phyloP scores from a whole-genome alignment of 495 filamentous ascomycete species.

The Penicillium lividum region DNA sequence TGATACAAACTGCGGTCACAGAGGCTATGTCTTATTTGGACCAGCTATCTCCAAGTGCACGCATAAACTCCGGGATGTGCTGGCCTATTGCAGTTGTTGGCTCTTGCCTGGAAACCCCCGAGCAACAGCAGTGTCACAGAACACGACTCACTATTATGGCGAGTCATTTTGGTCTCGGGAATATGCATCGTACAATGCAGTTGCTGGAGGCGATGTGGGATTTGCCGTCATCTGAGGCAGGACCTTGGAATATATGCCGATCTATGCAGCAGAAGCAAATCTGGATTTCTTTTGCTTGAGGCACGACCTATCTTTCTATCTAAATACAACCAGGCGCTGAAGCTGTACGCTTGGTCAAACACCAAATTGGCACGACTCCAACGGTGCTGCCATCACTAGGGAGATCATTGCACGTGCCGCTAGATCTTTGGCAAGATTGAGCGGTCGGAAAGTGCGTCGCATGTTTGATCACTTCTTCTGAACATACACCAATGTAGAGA shows the following conservation, averaged over 20 bases:
- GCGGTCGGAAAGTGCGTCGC: too few species aligned
- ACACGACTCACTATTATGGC: conserved; percentile 30
- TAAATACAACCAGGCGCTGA: too few species aligned
- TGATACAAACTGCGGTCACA: conserved; percentile 31
- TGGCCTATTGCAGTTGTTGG: conserved; percentile 43
- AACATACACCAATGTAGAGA: too few species aligned
- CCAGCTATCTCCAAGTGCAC: conserved; percentile 29
- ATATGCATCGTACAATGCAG: conserved; percentile 38
- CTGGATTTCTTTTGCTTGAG: conserved; percentile 44
- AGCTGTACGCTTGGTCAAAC: too few species aligned
- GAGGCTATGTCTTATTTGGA: conserved; percentile 34
- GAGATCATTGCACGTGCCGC: too few species aligned
- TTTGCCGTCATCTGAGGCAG: conserved; percentile 26
- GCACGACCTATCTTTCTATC: background rate
- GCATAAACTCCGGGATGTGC: conserved; percentile 41
- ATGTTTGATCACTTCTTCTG: too few species aligned
- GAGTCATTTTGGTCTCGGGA: conserved; percentile 35
- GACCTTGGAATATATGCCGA: conserved; percentile 43
- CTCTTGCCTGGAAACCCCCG: conserved; percentile 27
- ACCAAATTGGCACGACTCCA: too few species aligned
- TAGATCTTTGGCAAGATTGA: too few species aligned
- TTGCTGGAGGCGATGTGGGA: conserved; percentile 42
- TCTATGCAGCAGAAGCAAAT: conserved; percentile 42
- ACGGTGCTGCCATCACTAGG: too few species aligned
- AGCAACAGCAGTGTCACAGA: conserved; percentile 28